Evolutionary conservation across 306 rosid genomes (phyloP).

Genomic region (Pyrus betulifolia): DNA sequence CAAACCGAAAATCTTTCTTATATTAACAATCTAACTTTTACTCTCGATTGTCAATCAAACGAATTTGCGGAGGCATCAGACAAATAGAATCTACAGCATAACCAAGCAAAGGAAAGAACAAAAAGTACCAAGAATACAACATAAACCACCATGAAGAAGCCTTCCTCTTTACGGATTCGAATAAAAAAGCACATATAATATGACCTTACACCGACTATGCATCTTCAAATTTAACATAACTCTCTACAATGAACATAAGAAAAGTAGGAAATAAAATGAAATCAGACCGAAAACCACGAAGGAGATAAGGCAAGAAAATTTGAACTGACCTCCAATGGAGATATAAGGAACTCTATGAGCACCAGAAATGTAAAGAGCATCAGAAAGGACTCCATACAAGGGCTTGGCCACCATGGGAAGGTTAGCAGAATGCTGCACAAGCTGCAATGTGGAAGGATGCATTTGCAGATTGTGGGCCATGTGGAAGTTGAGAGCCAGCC

Average conservation of each 20-base stretch:
- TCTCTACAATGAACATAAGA: neutral
- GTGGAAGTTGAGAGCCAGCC: constrained; percentile 81
- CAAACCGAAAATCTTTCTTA: too few species aligned
- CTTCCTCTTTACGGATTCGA: too few species aligned
- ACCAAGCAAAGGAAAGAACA: constrained; percentile 3
- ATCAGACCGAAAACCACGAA: neutral
- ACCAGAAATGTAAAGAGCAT: constrained; percentile 57
- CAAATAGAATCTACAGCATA: neutral
- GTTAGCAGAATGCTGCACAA: constrained; percentile 60
- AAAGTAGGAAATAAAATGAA: neutral
- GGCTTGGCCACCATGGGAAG: constrained; percentile 95
- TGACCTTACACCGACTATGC: neutral
- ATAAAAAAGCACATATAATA: neutral
- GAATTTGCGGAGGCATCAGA: neutral
- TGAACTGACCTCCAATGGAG: constrained; percentile 59
- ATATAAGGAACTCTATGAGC: constrained; percentile 82
- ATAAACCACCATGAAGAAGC: neutral
- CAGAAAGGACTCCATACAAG: constrained; percentile 73
- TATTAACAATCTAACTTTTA: neutral
- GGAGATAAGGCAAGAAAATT: constrained; percentile 3
- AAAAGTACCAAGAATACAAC: neutral
- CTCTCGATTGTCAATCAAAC: neutral
- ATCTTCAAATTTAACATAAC: neutral
- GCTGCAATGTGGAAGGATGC: constrained; percentile 63
- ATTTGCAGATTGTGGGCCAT: constrained; percentile 61